Percentiles rank a stretch among this genome's conserved stretches.
Conservation (phyloP, 306 rosid genomes). For the Arachis hypogaea region DNA sequence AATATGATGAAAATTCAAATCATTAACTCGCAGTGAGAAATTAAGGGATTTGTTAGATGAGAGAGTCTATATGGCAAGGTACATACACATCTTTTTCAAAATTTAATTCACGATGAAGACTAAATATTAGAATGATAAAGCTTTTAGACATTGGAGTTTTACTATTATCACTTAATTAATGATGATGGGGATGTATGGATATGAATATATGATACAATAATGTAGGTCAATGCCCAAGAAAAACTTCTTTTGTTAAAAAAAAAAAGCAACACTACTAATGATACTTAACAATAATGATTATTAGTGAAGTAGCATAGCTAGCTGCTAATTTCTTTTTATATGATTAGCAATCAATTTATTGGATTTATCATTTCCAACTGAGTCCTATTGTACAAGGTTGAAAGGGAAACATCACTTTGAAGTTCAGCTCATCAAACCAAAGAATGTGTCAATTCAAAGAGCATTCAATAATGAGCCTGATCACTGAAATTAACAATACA, state of each 20-base stretch:
- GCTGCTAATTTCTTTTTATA: no score
- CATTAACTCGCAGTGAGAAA: slow-evolving; percentile 3
- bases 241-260: not conserved
- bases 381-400: slow-evolving; percentile 6
- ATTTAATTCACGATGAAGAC: not conserved
- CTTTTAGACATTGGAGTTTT: no score
- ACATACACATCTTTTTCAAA: not conserved
- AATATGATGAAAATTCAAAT: not conserved
- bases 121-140: not conserved
- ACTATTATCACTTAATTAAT: not conserved
- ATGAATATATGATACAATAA: not conserved
- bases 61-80: not conserved
- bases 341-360: no score
- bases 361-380: not conserved
- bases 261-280: not conserved
- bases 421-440: not conserved
- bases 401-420: not conserved
- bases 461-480: not conserved
- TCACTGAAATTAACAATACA: not conserved
- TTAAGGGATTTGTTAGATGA: not conserved
- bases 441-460: not conserved
- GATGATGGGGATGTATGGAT: not conserved
- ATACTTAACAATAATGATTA: not conserved
- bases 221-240: slow-evolving; percentile 9
- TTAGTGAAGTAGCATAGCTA: no score